Evolutionary conservation across 129 eudicot genomes (phyloP), one percentile per base, ranked within the genome.

Genomic region (Flaveria robusta): DNA sequence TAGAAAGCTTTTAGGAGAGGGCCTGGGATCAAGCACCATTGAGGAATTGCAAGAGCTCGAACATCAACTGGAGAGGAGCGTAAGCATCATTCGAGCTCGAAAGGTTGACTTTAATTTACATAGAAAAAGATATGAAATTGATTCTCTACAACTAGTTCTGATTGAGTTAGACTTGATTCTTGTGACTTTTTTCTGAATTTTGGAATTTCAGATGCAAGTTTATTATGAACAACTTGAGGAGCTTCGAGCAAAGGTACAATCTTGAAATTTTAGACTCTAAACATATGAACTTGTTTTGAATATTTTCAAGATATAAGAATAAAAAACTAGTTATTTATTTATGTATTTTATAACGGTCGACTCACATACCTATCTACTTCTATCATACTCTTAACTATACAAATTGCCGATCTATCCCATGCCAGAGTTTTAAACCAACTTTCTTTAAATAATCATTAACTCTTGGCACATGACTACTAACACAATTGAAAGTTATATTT

Each of bases 1-100:
- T 29, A 90, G 97, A 85, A 90, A 84, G 65, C 85, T 93, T 66
- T 79, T 88, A 74, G 98, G 98, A 52, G 96, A 93, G 83, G 87
- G 89, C 27, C 52, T 88, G 66, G 85, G 86, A 31, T 68, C 88
- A 76, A 85, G 96, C 86, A 74, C 83, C 67, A 26, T 90, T 52
- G 92, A 87, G 34, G 97, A 93, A 77, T 87, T 93, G 54, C 91
- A 83, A 41, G 79, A 87, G 77, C 66, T 90, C 16, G 98, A 93
- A 75, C 87, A 75, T 15, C 95, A 93, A 76, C 76, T 88, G 54
- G 97, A 88, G 84, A 83, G 85, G 67, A 88, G 97, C 14, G 88
- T 86, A 22, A 16, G 27, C 77, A 86, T 56, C 55, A 79, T 93
- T 56, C 87, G 98, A 22, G 90, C 94, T 34, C 85, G 92, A 83